phyloP scores from a whole-genome alignment of 257 asterid species.

The Catharanthus roseus region DNA sequence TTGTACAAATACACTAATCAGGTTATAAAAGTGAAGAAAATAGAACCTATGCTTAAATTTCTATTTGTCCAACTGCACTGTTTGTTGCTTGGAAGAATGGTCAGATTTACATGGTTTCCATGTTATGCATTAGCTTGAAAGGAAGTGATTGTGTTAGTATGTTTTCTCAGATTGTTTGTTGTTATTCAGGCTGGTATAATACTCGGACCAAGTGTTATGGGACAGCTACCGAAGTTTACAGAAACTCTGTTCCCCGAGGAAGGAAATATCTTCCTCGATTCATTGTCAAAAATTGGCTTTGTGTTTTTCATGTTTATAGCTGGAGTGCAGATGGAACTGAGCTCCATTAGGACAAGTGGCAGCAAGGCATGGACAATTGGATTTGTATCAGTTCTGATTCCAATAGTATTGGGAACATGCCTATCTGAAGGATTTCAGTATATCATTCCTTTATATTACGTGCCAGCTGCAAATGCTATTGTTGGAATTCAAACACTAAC shows the following conservation, averaged over 20 bases:
- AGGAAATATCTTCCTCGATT: slow-evolving; percentile 55
- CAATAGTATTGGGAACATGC: slow-evolving; percentile 27
- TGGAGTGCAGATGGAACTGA: slow-evolving; percentile 82
- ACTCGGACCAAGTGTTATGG: slow-evolving; percentile 64
- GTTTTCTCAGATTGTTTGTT: not conserved
- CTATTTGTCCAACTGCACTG: too few species aligned
- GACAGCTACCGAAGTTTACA: slow-evolving; percentile 21
- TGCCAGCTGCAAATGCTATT: slow-evolving; percentile 37
- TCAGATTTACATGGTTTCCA: too few species aligned
- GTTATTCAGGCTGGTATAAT: slow-evolving; percentile 63
- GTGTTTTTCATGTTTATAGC: slow-evolving; percentile 67
- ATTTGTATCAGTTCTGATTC: slow-evolving; percentile 37
- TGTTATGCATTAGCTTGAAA: not conserved
- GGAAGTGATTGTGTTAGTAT: not conserved
- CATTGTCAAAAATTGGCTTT: slow-evolving; percentile 61
- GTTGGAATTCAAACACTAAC: slow-evolving; percentile 43
- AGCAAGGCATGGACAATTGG: slow-evolving; percentile 75
- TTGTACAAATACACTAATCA: not conserved
- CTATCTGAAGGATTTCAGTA: not conserved
- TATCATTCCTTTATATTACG: slow-evolving; percentile 20
- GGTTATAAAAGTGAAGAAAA: not conserved
- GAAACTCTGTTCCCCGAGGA: slow-evolving; percentile 38
- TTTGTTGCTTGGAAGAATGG: not conserved
- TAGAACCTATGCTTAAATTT: not conserved
- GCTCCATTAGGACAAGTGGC: slow-evolving; percentile 52